Conservation (phyloP, 345 rosid species). For the Arabidopsis arenosa region DNA sequence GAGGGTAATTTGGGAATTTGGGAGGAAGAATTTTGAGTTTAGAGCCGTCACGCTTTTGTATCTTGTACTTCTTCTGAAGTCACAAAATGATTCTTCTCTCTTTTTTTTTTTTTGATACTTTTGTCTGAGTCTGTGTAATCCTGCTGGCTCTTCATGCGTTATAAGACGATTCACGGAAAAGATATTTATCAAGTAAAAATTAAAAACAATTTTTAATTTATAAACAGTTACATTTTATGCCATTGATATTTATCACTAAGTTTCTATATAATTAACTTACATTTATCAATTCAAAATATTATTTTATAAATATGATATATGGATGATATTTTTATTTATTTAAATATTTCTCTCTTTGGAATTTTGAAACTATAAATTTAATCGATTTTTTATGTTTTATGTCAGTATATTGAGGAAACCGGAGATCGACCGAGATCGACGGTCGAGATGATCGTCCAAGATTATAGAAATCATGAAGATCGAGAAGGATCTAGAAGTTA, state of each 20-base stretch:
- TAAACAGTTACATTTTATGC: neutral
- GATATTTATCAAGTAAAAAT: too few relatives aligned
- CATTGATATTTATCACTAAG: neutral
- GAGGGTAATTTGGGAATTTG: conserved; percentile 29
- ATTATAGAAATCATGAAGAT: too few relatives aligned
- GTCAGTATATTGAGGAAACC: too few relatives aligned
- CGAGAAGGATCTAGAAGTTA: too few relatives aligned
- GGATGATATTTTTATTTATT: neutral
- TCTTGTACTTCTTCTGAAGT: conserved; percentile 2
- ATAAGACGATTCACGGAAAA: conserved; percentile 1
- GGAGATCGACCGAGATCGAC: too few relatives aligned
- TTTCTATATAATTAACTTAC: neutral
- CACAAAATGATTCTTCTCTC: conserved; percentile 19
- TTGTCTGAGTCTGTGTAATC: neutral
- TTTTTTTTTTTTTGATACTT: neutral
- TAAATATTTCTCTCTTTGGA: neutral
- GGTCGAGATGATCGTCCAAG: too few relatives aligned
- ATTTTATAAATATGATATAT: neutral
- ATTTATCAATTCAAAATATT: neutral
- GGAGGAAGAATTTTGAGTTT: neutral
- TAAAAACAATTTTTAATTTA: too few relatives aligned
- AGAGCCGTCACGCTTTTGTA: conserved; percentile 39
- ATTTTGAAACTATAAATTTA: too few relatives aligned
- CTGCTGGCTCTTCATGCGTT: conserved; percentile 22
- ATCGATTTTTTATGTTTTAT: too few relatives aligned